Evolutionary conservation across 257 asterid species (phyloP), one percentile per base, ranked within the genome.

Genomic region (Jaltomata sinuosa): DNA sequence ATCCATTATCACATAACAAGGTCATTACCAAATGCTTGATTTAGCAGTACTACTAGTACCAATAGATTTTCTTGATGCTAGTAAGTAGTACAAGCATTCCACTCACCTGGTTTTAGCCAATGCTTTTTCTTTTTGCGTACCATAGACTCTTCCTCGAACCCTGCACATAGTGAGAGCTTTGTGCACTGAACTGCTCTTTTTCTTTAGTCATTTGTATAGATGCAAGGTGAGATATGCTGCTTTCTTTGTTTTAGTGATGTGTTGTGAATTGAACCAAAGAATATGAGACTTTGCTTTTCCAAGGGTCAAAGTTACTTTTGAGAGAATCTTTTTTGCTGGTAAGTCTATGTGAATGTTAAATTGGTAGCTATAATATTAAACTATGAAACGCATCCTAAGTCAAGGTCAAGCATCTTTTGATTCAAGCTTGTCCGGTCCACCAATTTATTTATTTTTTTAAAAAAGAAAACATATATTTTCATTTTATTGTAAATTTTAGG

Each of bases 1-100:
- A 25, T 76, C 61, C 81, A 47, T 27, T 49, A 49, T 71, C 82
- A 53, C 84, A 78, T 84, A 50, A 55, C 85, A 61, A 85, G n/a
- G 84, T 29, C 84, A 71, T 47, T 82, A 62, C 55, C 86, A 10
- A 85, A 82, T 34, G 87, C 78, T 61, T 89, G 87, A 88, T 50
- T 27, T 71, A 76, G 61, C 80, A 25, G 16, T 76, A 45, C 16
- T 47, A 47, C 42, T 47, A 47, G 42, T 16, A 76, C 15, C 81
- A 45, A 31, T 45, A 32, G 34, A 74, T 71, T 71, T n/a, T 71
- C 79, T 40, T 69, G 38, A 27, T 62, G 32, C 71, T 62, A 62
- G 38, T 62, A 27, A 5, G 21, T 14, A 62, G 69, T 61, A 61
- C 25, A 61, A 61, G 29, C 78, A 18, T 21, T 34, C 15, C 21